phyloP scores from a whole-genome alignment of 2,329 filamentous ascomycete species.

The Curvularia verruculosa region DNA sequence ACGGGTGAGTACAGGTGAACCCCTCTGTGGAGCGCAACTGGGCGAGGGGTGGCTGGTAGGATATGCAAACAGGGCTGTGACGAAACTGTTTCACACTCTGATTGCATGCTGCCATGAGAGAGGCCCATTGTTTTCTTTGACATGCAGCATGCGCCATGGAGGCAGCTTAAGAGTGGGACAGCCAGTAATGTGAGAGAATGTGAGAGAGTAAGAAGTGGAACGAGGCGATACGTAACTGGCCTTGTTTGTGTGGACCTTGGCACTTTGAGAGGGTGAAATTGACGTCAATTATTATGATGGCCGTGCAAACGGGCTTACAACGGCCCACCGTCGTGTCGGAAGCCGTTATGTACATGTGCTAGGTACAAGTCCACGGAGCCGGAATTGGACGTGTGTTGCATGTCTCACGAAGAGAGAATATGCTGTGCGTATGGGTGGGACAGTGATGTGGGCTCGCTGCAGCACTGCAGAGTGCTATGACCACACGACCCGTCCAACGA shows the following conservation, averaged over 20 bases:
- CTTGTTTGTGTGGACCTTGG: not conserved
- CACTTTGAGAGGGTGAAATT: constrained; percentile 1
- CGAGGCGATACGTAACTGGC: not conserved
- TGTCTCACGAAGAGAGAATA: not conserved
- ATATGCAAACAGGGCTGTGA: constrained; percentile 1
- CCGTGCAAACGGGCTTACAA: constrained; percentile 5
- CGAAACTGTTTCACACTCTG: constrained; percentile 13
- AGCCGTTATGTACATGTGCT: constrained; percentile 5
- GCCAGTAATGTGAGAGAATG: not conserved
- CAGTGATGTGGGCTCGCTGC: not conserved
- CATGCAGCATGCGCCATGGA: constrained; percentile 4
- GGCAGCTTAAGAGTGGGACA: constrained; percentile 1
- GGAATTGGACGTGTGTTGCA: not conserved
- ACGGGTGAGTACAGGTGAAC: not conserved
- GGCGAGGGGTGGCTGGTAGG: constrained; percentile 1
- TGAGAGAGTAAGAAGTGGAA: not conserved
- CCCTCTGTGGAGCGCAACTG: constrained; percentile 2
- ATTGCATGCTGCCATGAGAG: constrained; percentile 4
- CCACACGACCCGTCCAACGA: constrained; percentile 1
- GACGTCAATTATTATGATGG: constrained; percentile 8
- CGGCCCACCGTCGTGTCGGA: constrained; percentile 1
- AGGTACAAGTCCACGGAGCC: constrained; percentile 11
- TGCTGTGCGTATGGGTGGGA: not conserved
- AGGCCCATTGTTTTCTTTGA: constrained; percentile 1
- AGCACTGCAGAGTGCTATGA: constrained; percentile 1